Conservation (phyloP, 2,329 filamentous ascomycete species). For the Ascochyta viciae-villosae region DNA sequence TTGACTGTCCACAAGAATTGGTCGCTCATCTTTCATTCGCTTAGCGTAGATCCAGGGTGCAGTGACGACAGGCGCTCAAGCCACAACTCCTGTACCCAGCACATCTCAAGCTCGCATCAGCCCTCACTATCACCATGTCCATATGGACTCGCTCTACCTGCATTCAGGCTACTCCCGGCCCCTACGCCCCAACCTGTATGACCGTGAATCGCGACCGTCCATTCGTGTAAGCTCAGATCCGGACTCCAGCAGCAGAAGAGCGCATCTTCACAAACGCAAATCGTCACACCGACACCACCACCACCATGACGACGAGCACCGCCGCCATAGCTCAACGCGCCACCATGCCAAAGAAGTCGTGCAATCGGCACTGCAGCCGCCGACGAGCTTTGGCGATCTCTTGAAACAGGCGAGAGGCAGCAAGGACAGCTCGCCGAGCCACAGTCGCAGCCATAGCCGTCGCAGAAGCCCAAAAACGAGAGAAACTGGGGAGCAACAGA, state of each 20-base stretch:
- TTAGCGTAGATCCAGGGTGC: slow-evolving; percentile 11
- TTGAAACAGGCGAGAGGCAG: slow-evolving; percentile 48
- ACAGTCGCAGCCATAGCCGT: slow-evolving; percentile 40
- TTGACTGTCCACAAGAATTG: no score
- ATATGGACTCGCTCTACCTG: slow-evolving; percentile 33
- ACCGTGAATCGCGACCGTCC: slow-evolving; percentile 26
- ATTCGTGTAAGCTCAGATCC: slow-evolving; percentile 38
- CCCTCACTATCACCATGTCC: slow-evolving; percentile 27
- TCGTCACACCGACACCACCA: slow-evolving; percentile 38
- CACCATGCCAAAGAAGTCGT: slow-evolving; percentile 53
- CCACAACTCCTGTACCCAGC: slow-evolving; percentile 11
- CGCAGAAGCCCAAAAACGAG: slow-evolving; percentile 1
- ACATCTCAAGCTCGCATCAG: slow-evolving; percentile 1
- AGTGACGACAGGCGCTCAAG: slow-evolving; percentile 20
- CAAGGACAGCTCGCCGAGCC: slow-evolving; percentile 38
- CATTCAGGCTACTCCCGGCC: slow-evolving; percentile 26
- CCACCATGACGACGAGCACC: slow-evolving; percentile 32
- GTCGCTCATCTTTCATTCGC: neutral
- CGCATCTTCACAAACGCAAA: slow-evolving; percentile 30
- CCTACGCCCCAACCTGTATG: slow-evolving; percentile 35
- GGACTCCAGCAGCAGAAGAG: slow-evolving; percentile 13
- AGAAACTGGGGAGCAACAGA: slow-evolving; percentile 5
- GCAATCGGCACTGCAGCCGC: slow-evolving; percentile 54
- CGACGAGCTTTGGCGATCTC: slow-evolving; percentile 54
- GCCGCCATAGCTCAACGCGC: slow-evolving; percentile 35